Percentiles rank a stretch among this genome's conserved stretches.
These are phyloP conservation scores for Glomus cerebriforme DNA, from an alignment of 192 early-diverging fungal species.

Conservation along the genomic window DNA sequence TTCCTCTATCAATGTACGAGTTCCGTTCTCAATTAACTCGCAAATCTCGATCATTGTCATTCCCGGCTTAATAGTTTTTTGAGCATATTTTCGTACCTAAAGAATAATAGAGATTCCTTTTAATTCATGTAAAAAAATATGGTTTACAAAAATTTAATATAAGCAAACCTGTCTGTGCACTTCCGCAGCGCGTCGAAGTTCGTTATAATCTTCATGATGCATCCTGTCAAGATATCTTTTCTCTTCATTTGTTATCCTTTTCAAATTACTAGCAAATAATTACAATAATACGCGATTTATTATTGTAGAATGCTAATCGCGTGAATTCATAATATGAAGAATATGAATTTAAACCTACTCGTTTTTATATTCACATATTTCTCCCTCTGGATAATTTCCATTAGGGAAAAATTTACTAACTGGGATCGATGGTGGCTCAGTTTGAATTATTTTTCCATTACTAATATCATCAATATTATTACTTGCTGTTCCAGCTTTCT, in stretches of 20 bases:
- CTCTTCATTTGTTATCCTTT: slow-evolving; percentile 91
- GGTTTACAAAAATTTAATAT: too few relatives aligned
- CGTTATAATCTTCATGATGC: slow-evolving; percentile 72
- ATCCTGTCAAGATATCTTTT: slow-evolving; percentile 81
- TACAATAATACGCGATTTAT: background rate
- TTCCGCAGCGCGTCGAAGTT: slow-evolving; percentile 87
- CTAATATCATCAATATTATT: background rate
- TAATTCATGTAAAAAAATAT: too few relatives aligned
- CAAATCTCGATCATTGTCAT: slow-evolving; percentile 92
- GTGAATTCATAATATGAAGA: background rate
- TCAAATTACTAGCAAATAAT: slow-evolving; percentile 64
- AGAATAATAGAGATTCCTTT: background rate
- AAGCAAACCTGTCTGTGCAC: slow-evolving; percentile 76
- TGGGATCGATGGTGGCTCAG: slow-evolving; percentile 70
- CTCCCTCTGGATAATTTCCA: slow-evolving; percentile 78
- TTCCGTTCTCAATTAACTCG: slow-evolving; percentile 94
- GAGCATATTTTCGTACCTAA: slow-evolving; percentile 80
- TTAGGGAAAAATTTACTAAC: slow-evolving; percentile 81
- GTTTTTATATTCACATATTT: slow-evolving; percentile 83
- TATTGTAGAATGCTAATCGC: background rate
- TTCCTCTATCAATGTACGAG: slow-evolving; percentile 84
- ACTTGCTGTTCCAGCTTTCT: background rate
- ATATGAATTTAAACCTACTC: slow-evolving; percentile 53
- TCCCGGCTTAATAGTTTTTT: slow-evolving; percentile 84
- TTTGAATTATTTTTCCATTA: slow-evolving; percentile 49